A percentile compares a stretch with the other conserved stretches of the same genome.
Evolutionary conservation across 805 yeast genomes (phyloP).

Genomic region (Danielia oregonensis): DNA sequence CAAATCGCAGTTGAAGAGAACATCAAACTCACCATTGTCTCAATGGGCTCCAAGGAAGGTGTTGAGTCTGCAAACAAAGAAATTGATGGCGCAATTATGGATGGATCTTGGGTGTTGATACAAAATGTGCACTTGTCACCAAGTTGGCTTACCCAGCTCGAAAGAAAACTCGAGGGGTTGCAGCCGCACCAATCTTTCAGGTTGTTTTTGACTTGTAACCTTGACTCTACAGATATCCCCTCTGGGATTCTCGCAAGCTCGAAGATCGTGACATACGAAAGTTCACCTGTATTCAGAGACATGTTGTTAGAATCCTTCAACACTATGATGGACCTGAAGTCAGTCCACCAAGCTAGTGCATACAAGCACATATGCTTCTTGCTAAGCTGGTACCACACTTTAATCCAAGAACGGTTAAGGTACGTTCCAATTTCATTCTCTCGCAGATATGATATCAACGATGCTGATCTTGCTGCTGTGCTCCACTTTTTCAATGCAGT

Average conservation of each 20-base stretch:
- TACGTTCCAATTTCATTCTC: conserved; percentile 63
- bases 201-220: conserved; percentile 62
- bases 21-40: conserved; percentile 38
- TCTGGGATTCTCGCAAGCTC: conserved; percentile 52
- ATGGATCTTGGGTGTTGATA: conserved; percentile 67
- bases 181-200: conserved; percentile 36
- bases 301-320: conserved; percentile 39
- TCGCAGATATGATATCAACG: conserved; percentile 64
- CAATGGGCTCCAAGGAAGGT: conserved; percentile 78
- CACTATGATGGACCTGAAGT: conserved; percentile 14
- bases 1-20: conserved; percentile 33
- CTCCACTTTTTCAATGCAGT: conserved; percentile 40
- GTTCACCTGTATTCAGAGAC: conserved; percentile 54
- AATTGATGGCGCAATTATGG: conserved; percentile 41
- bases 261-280: conserved; percentile 58
- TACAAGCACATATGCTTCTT: conserved; percentile 48
- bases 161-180: conserved; percentile 38
- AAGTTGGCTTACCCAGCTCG: conserved; percentile 56
- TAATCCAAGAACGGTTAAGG: conserved; percentile 55
- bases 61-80: conserved; percentile 51
- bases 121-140: conserved; percentile 79
- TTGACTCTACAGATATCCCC: conserved; percentile 44
- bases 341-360: conserved; percentile 31
- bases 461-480: conserved; percentile 61
- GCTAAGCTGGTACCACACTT: conserved; percentile 67